Percentiles rank a stretch among this genome's conserved stretches.
phyloP scores from a whole-genome alignment of 768 basidiomycete genomes.

The Russula ochroleuca region DNA sequence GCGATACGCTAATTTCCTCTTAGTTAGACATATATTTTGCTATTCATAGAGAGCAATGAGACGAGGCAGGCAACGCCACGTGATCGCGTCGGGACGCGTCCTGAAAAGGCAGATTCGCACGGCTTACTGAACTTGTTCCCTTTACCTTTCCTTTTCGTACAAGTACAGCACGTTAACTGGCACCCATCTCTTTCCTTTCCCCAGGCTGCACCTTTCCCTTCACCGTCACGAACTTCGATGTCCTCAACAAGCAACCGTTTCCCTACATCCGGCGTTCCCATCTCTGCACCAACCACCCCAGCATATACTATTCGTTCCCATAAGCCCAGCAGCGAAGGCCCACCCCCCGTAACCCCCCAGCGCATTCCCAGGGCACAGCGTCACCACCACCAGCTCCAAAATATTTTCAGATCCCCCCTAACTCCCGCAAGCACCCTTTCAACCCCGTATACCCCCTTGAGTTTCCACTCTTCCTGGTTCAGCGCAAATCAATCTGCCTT shows the following conservation, averaged over 20 bases:
- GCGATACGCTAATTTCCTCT: conserved; percentile 14
- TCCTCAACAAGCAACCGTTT: conserved; percentile 25
- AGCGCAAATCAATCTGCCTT: conserved; percentile 46
- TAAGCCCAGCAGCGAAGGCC: conserved; percentile 32
- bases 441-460: conserved; percentile 66
- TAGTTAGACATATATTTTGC: neutral
- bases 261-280: conserved; percentile 31
- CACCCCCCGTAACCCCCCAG: conserved; percentile 60
- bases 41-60: neutral
- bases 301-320: conserved; percentile 38
- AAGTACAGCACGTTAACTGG: conserved; percentile 25
- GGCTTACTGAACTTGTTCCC: conserved; percentile 18
- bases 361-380: conserved; percentile 46
- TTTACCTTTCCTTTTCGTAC: conserved; percentile 17
- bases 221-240: conserved; percentile 23
- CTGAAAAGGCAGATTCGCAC: conserved; percentile 29
- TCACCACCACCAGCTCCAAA: conserved; percentile 37
- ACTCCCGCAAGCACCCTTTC: conserved; percentile 51
- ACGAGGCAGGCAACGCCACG: conserved; percentile 9
- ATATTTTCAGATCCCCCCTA: conserved; percentile 48
- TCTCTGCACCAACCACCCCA: conserved; percentile 45
- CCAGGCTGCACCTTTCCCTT: conserved; percentile 18
- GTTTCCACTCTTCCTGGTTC: conserved; percentile 57
- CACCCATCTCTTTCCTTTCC: conserved; percentile 19
- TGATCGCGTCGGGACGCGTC: conserved; percentile 30